phyloP scores from a whole-genome alignment of 495 filamentous ascomycete genomes.

The Neurospora sp. region DNA sequence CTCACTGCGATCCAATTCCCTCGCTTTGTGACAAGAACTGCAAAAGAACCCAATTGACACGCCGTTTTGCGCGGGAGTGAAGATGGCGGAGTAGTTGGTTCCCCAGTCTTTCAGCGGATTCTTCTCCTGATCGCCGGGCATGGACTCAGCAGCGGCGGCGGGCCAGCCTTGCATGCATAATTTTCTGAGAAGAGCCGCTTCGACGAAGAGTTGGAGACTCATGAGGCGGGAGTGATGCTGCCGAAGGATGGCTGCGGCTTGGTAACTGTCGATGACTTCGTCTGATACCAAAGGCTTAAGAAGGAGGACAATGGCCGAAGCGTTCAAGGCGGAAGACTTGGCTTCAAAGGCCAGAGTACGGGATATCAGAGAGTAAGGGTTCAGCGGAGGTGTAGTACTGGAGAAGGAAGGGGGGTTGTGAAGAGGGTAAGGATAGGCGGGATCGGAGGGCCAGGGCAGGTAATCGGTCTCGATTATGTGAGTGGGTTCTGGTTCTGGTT shows the following conservation, averaged over 20 bases:
- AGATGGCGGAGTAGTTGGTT: conserved; percentile 48
- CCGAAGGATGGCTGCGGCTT: conserved; percentile 45
- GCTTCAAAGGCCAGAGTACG: conserved; percentile 38
- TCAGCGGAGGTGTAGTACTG: conserved; percentile 23
- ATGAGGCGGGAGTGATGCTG: conserved; percentile 57
- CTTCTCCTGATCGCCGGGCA: background rate
- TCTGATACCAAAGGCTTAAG: conserved; percentile 40
- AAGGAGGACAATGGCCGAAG: conserved; percentile 41
- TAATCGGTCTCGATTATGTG: conserved; percentile 41
- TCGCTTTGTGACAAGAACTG: conserved; percentile 39
- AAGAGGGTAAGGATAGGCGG: conserved; percentile 32
- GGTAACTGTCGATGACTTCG: conserved; percentile 36
- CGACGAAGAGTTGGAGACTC: conserved; percentile 52
- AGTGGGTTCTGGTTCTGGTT: background rate
- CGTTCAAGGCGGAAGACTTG: conserved; percentile 35
- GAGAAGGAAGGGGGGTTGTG: conserved; percentile 7
- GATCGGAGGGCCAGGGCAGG: conserved; percentile 38
- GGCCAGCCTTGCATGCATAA: conserved; percentile 46
- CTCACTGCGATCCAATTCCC: conserved; percentile 35
- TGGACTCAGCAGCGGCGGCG: conserved; percentile 10
- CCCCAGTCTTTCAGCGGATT: conserved; percentile 25
- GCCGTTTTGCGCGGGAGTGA: conserved; percentile 42
- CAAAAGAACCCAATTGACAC: conserved; percentile 39
- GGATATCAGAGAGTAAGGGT: conserved; percentile 38
- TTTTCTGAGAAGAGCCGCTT: conserved; percentile 60